Conservation (phyloP, 768 basidiomycete species). For the Coprinopsis sp. region DNA sequence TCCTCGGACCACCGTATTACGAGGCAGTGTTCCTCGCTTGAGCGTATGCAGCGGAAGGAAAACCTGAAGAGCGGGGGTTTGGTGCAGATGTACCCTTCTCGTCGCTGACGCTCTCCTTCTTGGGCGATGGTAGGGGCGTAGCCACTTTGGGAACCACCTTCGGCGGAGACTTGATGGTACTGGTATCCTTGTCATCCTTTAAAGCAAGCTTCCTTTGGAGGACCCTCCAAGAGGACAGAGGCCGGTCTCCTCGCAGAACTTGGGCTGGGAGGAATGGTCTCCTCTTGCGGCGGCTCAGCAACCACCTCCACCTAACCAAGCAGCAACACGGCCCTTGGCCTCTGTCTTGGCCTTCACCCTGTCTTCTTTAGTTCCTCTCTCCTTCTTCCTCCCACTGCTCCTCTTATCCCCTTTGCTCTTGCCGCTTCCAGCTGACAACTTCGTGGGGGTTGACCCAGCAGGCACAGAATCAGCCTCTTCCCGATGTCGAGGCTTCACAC, state of each 20-base stretch:
- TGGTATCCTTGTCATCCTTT: neutral
- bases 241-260: constrained; percentile 20
- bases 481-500: constrained; percentile 17
- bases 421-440: constrained; percentile 12
- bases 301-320: constrained; percentile 67
- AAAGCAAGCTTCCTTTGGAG: neutral
- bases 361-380: constrained; percentile 22
- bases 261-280: constrained; percentile 39
- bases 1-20: constrained; percentile 25
- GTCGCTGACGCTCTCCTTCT: constrained; percentile 1
- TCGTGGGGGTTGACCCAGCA: constrained; percentile 13
- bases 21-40: constrained; percentile 35
- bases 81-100: constrained; percentile 35
- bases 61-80: constrained; percentile 74
- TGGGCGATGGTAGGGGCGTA: constrained; percentile 7
- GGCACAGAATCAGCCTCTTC: constrained; percentile 15
- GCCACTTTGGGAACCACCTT: no score
- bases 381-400: constrained; percentile 23
- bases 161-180: neutral
- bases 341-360: constrained; percentile 30
- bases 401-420: constrained; percentile 18
- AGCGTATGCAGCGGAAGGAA: constrained; percentile 60
- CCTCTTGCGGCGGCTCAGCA: constrained; percentile 48
- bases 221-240: neutral
- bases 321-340: constrained; percentile 70